A percentile compares a stretch with the other conserved stretches of the same genome.
phyloP scores from a whole-genome alignment of 306 rosid genomes.

The Bauhinia variegata region DNA sequence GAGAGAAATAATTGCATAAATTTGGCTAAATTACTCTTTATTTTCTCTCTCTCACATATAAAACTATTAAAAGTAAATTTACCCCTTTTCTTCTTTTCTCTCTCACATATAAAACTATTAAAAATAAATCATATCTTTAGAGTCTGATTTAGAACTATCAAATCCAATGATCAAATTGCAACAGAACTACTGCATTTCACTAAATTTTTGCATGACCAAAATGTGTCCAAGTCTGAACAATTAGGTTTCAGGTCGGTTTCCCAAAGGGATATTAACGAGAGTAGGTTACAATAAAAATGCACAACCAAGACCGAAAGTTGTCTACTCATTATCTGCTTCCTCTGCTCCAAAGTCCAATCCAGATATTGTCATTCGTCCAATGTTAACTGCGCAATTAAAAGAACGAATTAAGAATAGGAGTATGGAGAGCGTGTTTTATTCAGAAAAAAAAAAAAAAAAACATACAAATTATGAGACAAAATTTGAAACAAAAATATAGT shows the following conservation, averaged over 20 bases:
- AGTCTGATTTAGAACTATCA: not conserved
- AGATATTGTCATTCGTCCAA: conserved; percentile 78
- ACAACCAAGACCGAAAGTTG: not conserved
- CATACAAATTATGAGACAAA: too few relatives aligned
- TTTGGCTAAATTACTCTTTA: too few relatives aligned
- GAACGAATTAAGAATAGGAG: conserved; percentile 23
- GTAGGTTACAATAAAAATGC: too few relatives aligned
- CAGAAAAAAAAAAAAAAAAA: not conserved
- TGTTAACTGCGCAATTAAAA: conserved; percentile 63
- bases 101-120: too few relatives aligned
- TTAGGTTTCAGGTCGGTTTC: not conserved
- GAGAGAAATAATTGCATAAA: too few relatives aligned
- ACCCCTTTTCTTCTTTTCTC: too few relatives aligned
- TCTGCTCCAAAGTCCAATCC: conserved; percentile 70
- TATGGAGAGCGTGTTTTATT: not conserved
- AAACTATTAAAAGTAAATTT: too few relatives aligned
- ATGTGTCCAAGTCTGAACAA: not conserved
- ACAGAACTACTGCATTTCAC: not conserved
- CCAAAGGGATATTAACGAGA: not conserved
- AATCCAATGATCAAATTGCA: not conserved
- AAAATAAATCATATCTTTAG: too few relatives aligned
- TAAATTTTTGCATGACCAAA: not conserved
- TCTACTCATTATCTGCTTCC: conserved; percentile 41
- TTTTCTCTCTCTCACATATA: too few relatives aligned
- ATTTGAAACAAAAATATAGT: too few relatives aligned